A percentile compares a stretch with the other conserved stretches of the same genome.
These are phyloP conservation scores for Aspergillus ibericus DNA, from an alignment of 2,329 filamentous ascomycete species.

Conservation along the genomic window DNA sequence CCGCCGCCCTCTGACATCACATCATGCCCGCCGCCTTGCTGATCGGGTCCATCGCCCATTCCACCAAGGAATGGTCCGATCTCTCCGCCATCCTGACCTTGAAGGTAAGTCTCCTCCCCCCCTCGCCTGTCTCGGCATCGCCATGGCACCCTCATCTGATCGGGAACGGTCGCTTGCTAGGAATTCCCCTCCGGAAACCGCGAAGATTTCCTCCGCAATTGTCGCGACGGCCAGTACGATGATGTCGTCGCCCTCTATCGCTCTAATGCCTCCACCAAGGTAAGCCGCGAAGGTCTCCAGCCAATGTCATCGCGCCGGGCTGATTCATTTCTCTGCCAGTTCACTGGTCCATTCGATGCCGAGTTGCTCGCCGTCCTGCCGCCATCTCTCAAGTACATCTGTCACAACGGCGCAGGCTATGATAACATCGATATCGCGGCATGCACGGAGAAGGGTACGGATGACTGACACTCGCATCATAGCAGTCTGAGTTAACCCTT, in stretches of 20 bases:
- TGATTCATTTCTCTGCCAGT: slow-evolving; percentile 21
- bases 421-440: slow-evolving; percentile 60
- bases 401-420: slow-evolving; percentile 60
- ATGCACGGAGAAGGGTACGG: slow-evolving; percentile 47
- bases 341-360: slow-evolving; percentile 50
- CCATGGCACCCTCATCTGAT: no score
- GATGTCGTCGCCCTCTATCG: slow-evolving; percentile 59
- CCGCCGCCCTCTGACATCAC: slow-evolving; percentile 16
- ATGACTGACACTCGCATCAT: background rate
- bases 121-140: no score
- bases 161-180: slow-evolving; percentile 26
- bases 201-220: slow-evolving; percentile 57
- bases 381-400: slow-evolving; percentile 49
- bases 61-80: slow-evolving; percentile 45
- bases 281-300: slow-evolving; percentile 13
- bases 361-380: slow-evolving; percentile 51
- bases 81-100: slow-evolving; percentile 43
- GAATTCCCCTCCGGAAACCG: slow-evolving; percentile 56
- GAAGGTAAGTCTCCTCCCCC: slow-evolving; percentile 32
- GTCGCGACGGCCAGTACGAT: slow-evolving; percentile 56
- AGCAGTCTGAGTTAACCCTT: background rate
- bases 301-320: no score
- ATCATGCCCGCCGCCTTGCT: slow-evolving; percentile 44
- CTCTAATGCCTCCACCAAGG: slow-evolving; percentile 57
- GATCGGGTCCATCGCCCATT: slow-evolving; percentile 46